Evolutionary conservation across 2,329 filamentous ascomycete species (phyloP).

Genomic region (Amauroascus niger): DNA sequence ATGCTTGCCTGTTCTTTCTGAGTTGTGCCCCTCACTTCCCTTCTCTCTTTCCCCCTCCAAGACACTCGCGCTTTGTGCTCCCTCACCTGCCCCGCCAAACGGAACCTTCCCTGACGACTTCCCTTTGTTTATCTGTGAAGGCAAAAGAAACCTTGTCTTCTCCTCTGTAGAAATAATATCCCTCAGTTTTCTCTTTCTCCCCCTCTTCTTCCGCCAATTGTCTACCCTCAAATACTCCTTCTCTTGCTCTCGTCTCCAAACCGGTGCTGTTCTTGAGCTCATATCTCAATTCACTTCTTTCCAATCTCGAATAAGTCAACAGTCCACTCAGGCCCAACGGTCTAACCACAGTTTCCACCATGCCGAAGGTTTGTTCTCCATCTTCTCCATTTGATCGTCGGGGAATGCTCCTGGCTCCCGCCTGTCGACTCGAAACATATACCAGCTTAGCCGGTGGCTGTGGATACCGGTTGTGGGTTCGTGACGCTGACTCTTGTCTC

Average conservation of each 20-base stretch:
- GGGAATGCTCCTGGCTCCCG: not conserved
- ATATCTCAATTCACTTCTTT: not conserved
- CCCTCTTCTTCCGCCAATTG: not conserved
- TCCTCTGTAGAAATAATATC: not conserved
- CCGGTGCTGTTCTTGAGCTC: conserved; percentile 1
- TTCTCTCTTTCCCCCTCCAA: not conserved
- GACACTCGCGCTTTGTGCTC: too few relatives aligned
- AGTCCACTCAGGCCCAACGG: not conserved
- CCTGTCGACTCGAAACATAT: not conserved
- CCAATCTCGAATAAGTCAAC: not conserved
- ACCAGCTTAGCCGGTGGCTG: not conserved
- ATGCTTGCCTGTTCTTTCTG: not conserved
- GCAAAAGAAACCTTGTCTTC: too few relatives aligned
- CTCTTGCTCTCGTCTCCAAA: not conserved
- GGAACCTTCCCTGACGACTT: conserved; percentile 4
- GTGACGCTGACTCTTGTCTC: conserved; percentile 10
- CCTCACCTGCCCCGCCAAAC: conserved; percentile 7
- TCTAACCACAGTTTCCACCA: conserved; percentile 1
- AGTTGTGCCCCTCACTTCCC: not conserved
- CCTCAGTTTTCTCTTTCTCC: not conserved
- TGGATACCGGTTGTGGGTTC: not conserved
- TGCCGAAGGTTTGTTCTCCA: conserved; percentile 10
- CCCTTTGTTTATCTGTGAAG: conserved; percentile 10
- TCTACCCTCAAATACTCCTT: conserved; percentile 10
- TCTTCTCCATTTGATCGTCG: conserved; percentile 1